Conservation (phyloP, 208 protist species). For the Acanthamoeba divionensis region DNA sequence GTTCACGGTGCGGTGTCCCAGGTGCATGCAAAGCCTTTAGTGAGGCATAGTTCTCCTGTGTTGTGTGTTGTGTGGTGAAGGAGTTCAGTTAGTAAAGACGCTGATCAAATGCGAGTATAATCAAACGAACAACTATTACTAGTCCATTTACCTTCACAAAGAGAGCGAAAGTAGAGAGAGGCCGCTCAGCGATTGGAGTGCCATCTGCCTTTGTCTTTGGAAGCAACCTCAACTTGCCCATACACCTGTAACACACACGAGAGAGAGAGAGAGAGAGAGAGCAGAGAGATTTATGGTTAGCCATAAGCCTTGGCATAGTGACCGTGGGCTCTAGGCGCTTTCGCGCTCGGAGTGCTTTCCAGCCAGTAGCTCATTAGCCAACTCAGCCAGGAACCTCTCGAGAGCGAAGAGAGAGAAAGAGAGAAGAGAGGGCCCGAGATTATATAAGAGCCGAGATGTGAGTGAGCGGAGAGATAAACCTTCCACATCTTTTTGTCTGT, state of each 20-base stretch:
- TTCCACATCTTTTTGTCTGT: not conserved
- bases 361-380: too few relatives aligned
- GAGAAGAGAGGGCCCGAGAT: too few relatives aligned
- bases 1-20: not conserved
- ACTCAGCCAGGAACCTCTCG: too few relatives aligned
- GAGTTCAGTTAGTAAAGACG: not conserved
- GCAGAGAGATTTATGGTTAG: too few relatives aligned
- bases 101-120: not conserved
- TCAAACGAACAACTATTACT: not conserved
- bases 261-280: too few relatives aligned
- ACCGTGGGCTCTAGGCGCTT: too few relatives aligned
- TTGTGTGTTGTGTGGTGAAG: not conserved
- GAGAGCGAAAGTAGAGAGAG: not conserved
- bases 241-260: too few relatives aligned
- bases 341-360: too few relatives aligned
- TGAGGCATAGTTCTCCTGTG: not conserved
- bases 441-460: too few relatives aligned
- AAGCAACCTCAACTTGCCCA: conserved; percentile 20
- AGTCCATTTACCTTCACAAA: conserved; percentile 20
- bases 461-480: not conserved
- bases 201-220: conserved; percentile 37
- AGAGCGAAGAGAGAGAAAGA: too few relatives aligned
- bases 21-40: not conserved
- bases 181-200: not conserved
- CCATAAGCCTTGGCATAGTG: too few relatives aligned